Base-by-base conservation (phyloP, 2,329 filamentous ascomycete species). In the Arthrobotrys entomopaga region DNA sequence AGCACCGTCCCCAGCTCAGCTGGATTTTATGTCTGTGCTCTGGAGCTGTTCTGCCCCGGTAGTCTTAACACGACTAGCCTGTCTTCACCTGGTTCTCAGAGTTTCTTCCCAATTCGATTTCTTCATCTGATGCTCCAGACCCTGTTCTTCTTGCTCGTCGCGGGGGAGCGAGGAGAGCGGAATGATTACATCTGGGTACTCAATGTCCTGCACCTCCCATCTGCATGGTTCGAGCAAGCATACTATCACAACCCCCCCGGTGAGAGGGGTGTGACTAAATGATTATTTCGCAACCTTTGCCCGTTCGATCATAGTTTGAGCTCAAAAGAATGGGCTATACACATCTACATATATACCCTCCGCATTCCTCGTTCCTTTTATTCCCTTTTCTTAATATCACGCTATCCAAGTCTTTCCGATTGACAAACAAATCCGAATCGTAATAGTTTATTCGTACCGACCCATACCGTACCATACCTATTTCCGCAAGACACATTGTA, bases 361-460 rank as follows among this genome's bases (percentile, higher is more conserved):
- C 26, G 60, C 67, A 72, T 65, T 71, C 59, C 59, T 65, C 53
- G 38, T 65, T 16, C 8, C 53, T 50, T 60, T 46, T 43, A 40
- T 59, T 69, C 56, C 56, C 38, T 58, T 22, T 59, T 13, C 20
- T 54, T 22, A 22, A 50, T 49, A 56, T 61, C 29, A 34, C 29
- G 29, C 29, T 34, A 34, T n/a, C 29, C 29, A 34, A 34, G 29
- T 65, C 52, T 38, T n/a, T 40, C 43, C 40, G 40, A 56, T 65
- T 65, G 61, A 43, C 53, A 52, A 24, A 60, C 59, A 57, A 34
- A 43, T 64, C 42, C 43, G 40, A 38, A 50, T 73, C 61, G 54
- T 73, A 65, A 65, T 61, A 73, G 69, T 64, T 53, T 56, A 73
- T 38, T 66, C 69, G 24, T 74, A 61, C 70, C 63, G 52, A 67